These are phyloP conservation scores for Ascochyta fabae DNA, from an alignment of 2,329 filamentous ascomycete genomes.

Conservation along the genomic window DNA sequence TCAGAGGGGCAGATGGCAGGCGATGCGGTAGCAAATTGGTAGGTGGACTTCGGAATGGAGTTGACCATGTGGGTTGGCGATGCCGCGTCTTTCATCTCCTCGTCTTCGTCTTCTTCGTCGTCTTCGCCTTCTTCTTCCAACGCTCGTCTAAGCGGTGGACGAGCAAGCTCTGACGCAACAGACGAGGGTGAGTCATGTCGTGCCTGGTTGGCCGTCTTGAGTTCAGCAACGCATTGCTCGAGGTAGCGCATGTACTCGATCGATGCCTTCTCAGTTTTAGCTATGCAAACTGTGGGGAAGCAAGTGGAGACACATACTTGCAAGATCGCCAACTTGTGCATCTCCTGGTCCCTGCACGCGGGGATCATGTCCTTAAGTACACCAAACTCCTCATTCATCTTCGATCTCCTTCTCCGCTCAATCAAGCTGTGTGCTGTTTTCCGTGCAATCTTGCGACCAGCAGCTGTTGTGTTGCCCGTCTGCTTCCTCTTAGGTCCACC, in stretches of 20 bases:
- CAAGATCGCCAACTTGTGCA: slow-evolving; percentile 96
- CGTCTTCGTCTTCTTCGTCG: slow-evolving; percentile 55
- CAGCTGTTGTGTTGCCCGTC: slow-evolving; percentile 71
- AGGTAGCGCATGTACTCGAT: slow-evolving; percentile 97
- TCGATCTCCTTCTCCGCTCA: slow-evolving; percentile 84
- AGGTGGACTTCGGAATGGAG: slow-evolving; percentile 22
- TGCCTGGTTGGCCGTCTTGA: slow-evolving; percentile 62
- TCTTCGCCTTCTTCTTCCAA: slow-evolving; percentile 48
- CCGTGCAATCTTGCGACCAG: slow-evolving; percentile 90
- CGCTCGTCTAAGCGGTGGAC: slow-evolving; percentile 22
- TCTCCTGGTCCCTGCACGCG: slow-evolving; percentile 89
- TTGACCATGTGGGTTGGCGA: slow-evolving; percentile 32
- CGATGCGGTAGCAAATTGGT: slow-evolving; percentile 40
- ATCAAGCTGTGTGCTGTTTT: slow-evolving; percentile 97
- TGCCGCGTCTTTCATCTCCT: slow-evolving; percentile 49
- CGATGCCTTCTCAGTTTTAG: slow-evolving; percentile 69
- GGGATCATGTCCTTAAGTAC: slow-evolving; percentile 95
- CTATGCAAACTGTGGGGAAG: background rate
- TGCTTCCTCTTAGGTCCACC: slow-evolving; percentile 75
- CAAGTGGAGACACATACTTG: slow-evolving; percentile 66
- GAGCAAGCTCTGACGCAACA: slow-evolving; percentile 31
- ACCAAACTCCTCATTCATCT: slow-evolving; percentile 99
- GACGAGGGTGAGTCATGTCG: slow-evolving; percentile 38
- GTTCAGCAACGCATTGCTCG: slow-evolving; percentile 81
- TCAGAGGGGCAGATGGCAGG: slow-evolving; percentile 49